phyloP scores from a whole-genome alignment of 768 basidiomycete species.

The Tremella mesenterica region DNA sequence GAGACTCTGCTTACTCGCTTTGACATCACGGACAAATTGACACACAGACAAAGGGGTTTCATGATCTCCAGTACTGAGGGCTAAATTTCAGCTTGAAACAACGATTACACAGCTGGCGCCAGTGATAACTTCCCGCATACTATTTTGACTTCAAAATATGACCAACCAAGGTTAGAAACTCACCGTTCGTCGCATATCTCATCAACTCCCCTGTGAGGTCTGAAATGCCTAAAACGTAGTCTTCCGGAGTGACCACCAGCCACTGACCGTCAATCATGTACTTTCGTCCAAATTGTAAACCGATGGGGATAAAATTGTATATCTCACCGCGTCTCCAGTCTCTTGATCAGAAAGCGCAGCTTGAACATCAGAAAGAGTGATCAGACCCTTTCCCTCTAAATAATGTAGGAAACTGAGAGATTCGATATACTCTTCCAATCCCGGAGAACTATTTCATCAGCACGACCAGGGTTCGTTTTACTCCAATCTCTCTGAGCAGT shows the following conservation, averaged over 20 bases:
- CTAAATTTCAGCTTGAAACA: slow-evolving; percentile 8
- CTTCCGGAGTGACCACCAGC: slow-evolving; percentile 65
- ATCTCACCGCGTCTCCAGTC: slow-evolving; percentile 57
- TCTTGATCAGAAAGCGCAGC: slow-evolving; percentile 53
- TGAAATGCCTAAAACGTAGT: slow-evolving; percentile 84
- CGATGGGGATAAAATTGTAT: background rate
- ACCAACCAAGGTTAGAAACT: background rate
- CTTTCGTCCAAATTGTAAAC: no score
- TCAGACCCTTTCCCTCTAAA: slow-evolving; percentile 59
- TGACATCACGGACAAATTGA: slow-evolving; percentile 45
- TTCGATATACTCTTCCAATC: slow-evolving; percentile 93
- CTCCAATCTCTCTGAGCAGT: background rate
- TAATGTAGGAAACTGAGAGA: slow-evolving; percentile 82
- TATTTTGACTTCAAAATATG: background rate
- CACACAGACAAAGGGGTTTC: slow-evolving; percentile 41
- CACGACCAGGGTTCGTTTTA: slow-evolving; percentile 44
- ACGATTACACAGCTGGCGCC: background rate
- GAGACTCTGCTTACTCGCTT: slow-evolving; percentile 37
- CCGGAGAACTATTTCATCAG: slow-evolving; percentile 51
- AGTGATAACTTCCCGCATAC: background rate
- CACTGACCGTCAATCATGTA: slow-evolving; percentile 49
- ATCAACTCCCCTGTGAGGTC: slow-evolving; percentile 96
- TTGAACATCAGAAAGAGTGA: slow-evolving; percentile 58
- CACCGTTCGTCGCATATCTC: slow-evolving; percentile 82
- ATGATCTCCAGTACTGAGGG: slow-evolving; percentile 41